Base-by-base conservation (phyloP, 495 filamentous ascomycete species). In the Xylaria acuta region DNA sequence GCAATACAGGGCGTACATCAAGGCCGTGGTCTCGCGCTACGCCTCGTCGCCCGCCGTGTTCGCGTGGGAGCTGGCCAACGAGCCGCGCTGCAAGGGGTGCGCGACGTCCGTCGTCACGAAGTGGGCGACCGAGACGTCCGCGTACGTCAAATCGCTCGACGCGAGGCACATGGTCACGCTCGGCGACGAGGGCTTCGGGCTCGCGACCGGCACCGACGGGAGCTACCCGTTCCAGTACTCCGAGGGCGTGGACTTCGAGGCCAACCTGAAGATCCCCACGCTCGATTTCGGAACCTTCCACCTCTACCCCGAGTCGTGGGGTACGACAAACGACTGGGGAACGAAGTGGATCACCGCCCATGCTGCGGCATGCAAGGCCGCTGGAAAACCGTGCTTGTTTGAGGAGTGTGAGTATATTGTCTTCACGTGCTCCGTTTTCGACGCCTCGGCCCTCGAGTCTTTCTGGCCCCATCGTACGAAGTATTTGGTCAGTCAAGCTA, bases 231-330 rank as follows among this genome's bases (percentile, higher is more conserved):
- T 91, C 80, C 80, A 79, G 22, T 86, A 82, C 53, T 79, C 75
- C 67, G 89, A 93, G 77, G 90, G 91, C 14, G 80, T 86, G n/a
- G 88, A 92, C 78, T 92, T 92, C 68, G 86, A 88, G 43, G 80
- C 79, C 67, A 89, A 92, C 72, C 80, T 93, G 3, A 76, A 74
- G 30, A 84, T 92, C 54, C 45, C 81, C 2, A 88, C 83, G 16
- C 84, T 92, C 56, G 90, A 93, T 77, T 93, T 91, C 75, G 90
- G 87, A 32, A 90, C 88, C 3, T 87, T 92, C 76, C 91, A 93
- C 76, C 79, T 88, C 53, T 93, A 93, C 79, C 89, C 90, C 0
- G 83, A 86, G 67, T 85, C 79, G 72, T 85, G 80, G 81, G 75
- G 71, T 64, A 84, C 83, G 72, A 76, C 78, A 36, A 70, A 75